phyloP scores from a whole-genome alignment of 352 stramenopile species.

The Pythium guiyangense region DNA sequence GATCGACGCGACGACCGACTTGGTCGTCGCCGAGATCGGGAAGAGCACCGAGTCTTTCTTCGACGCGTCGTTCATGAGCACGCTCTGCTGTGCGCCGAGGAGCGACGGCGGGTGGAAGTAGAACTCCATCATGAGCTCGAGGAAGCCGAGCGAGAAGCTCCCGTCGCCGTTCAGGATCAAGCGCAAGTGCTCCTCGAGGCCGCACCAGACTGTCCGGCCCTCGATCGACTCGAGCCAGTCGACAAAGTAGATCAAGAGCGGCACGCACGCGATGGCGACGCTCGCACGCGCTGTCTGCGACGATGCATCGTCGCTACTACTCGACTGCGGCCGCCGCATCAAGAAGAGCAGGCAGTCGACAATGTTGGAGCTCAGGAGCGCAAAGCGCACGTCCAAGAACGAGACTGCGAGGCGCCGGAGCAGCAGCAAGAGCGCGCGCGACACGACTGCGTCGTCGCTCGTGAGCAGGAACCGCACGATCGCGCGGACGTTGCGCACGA shows the following conservation, averaged over 20 bases:
- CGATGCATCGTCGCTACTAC: neutral
- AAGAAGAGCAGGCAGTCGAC: conserved; percentile 67
- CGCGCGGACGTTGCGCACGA: conserved; percentile 61
- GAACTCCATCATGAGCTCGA: conserved; percentile 85
- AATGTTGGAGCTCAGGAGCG: conserved; percentile 70
- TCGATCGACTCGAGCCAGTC: conserved; percentile 82
- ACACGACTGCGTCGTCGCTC: conserved; percentile 48
- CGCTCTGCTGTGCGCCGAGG: conserved; percentile 67
- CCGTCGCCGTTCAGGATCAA: conserved; percentile 68
- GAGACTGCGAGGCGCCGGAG: conserved; percentile 56
- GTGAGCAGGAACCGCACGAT: conserved; percentile 60
- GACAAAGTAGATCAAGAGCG: conserved; percentile 66
- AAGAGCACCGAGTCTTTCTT: conserved; percentile 74
- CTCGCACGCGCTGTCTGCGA: conserved; percentile 2
- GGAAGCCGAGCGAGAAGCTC: conserved; percentile 59
- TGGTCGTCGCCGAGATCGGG: conserved; percentile 44
- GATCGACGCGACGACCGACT: conserved; percentile 11
- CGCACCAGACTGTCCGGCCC: conserved; percentile 79
- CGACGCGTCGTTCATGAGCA: conserved; percentile 82
- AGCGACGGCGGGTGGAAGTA: conserved; percentile 65
- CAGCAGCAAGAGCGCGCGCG: conserved; percentile 44
- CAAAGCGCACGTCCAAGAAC: conserved; percentile 72
- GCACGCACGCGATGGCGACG: conserved; percentile 51
- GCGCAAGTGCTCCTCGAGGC: conserved; percentile 73
- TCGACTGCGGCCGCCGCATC: conserved; percentile 25